A percentile compares a stretch with the other conserved stretches of the same genome.
Evolutionary conservation across 2,329 filamentous ascomycete genomes (phyloP).

Genomic region (Arthrinium puccinioides): DNA sequence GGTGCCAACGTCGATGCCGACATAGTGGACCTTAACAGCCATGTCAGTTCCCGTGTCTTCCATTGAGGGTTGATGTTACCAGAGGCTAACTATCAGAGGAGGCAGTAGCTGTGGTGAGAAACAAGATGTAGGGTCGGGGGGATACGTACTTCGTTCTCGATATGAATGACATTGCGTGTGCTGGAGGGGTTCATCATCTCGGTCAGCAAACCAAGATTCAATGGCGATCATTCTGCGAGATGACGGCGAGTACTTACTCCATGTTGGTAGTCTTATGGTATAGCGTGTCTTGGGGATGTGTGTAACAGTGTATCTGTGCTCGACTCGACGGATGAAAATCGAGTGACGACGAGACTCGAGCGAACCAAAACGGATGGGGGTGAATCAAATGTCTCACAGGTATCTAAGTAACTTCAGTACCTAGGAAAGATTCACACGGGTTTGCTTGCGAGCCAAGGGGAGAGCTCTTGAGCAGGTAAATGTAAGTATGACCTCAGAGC

Average conservation of each 20-base stretch:
- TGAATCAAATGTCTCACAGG: no score
- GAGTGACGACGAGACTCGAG: no score
- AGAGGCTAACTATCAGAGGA: background rate
- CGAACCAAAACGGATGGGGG: no score
- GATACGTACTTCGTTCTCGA: slow-evolving; percentile 24
- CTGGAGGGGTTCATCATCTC: slow-evolving; percentile 10
- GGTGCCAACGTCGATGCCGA: slow-evolving; percentile 94
- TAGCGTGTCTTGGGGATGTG: no score
- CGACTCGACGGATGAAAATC: no score
- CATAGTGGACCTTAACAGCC: slow-evolving; percentile 47
- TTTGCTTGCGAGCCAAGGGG: no score
- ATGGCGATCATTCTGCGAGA: background rate
- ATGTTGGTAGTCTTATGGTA: background rate
- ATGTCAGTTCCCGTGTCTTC: slow-evolving; percentile 12
- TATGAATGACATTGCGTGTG: slow-evolving; percentile 23
- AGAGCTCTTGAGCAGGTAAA: no score
- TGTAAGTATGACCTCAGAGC: no score
- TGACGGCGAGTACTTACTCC: background rate
- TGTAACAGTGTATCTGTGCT: no score
- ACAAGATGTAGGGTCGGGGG: background rate
- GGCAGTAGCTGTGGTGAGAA: slow-evolving; percentile 2
- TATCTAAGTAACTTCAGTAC: no score
- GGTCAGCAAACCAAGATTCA: slow-evolving; percentile 2
- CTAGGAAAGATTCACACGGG: no score
- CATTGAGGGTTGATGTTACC: background rate